Base-by-base conservation (phyloP, 805 yeast species). In the Barnettozyma sp. region DNA sequence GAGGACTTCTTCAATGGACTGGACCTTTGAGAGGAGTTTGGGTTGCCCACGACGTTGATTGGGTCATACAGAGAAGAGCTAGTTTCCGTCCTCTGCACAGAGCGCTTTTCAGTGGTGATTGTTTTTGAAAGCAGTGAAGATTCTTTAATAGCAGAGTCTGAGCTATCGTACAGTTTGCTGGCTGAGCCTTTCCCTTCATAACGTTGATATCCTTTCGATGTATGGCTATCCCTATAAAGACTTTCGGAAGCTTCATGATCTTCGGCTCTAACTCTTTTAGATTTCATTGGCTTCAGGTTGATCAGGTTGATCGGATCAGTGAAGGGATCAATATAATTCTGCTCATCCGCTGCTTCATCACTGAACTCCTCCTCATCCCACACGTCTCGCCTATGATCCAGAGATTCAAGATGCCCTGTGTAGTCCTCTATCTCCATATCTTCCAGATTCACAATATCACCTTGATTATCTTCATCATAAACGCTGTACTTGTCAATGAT, bases 381-480 rank as follows among this genome's bases (percentile, higher is more conserved):
- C 2, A 52, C 34, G 13, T 30, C 39, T 3, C 43, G 26, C 7
- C 42, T 26, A 6, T 37, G 31, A 17, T 30, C 27, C 9, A 48
- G 13, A 8, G 26, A 21, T 13, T 35, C 30, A 22, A 52, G 27
- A 38, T 52, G 57, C 0, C 57, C 57, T 1, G 34, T 41, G 22
- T 52, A 36, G 12, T 38, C 38, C 11, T 45, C 47, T 11, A 52
- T 52, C 2, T 31, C 30, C 40, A 52, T 43, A 4, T 39, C 41
- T 6, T 31, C 33, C 15, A 52, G 20, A 28, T 52, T 44, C 6
- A 65, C 52, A 6, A 63, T 45, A 40, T 65, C 70, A 11, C 66
- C 64, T 43, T 59, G 62, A 13, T 54, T 46, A 11, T 44, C 47
- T 22, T 50, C 43, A 16, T 52, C 60, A 24, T 43, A 46, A 11